Evolutionary conservation across 495 filamentous ascomycete species (phyloP), one percentile per base, ranked within the genome.

Genomic region (Jackrogersella multiformis): DNA sequence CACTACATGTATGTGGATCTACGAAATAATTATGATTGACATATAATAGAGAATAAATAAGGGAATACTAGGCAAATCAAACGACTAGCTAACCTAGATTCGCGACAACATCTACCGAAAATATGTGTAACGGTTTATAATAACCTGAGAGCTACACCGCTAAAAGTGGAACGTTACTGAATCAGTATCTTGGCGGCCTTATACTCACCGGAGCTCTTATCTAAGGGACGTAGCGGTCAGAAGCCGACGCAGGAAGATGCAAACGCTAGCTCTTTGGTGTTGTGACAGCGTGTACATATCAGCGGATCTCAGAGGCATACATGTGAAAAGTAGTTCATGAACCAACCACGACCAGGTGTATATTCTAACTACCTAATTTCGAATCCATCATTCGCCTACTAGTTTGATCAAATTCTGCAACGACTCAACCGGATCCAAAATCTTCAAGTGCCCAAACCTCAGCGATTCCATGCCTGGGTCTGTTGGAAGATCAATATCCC

Each of bases 381-480:
- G n/a, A n/a, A 5, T 32, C 21, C 13, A 12, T 9, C 4, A 49
- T 16, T 32, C 13, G 23, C 3, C 10, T 10, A 13, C 24, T 30
- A 24, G 26, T 5, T 23, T 49, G 45, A 49, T 49, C 45, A 49
- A 49, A n/a, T 49, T 49, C 45, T 49, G 45, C 45, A 49, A 10
- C 10, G 45, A 30, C n/a, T 32, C 12, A n/a, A 48, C 41, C 24
- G 41, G 55, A 4, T 34, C 55, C 13, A 48, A 41, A 35, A 32
- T 56, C 16, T 35, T 63, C 18, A 63, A n/a, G 15, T 52, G 53
- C 7, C 70, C 69, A 12, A 66, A 73, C 23, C 54, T 66, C 15
- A 67, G 38, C 9, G 53, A 20, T 4, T 63, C 51, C 26, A 28
- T 53, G 12, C 67, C 67, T 2, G 74, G 76, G 39, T 78, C 74